phyloP scores from a whole-genome alignment of 257 asterid species.

The Nicotiana undulata region DNA sequence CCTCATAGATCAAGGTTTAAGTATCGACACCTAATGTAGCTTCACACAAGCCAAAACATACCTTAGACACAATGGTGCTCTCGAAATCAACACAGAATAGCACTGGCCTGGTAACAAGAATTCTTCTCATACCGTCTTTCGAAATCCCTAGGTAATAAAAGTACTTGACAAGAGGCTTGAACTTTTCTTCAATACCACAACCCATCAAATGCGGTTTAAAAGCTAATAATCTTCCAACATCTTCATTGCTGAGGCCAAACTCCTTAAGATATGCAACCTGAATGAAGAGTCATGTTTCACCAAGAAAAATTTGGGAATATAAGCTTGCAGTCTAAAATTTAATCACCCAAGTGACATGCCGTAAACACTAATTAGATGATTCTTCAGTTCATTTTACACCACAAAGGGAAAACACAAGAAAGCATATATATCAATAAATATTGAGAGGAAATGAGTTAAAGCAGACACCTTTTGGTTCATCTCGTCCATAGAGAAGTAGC shows the following conservation, averaged over 20 bases:
- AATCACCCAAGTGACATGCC: background rate
- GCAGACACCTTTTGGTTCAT: conserved; percentile 76
- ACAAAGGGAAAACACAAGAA: background rate
- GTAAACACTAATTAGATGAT: background rate
- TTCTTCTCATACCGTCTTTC: conserved; percentile 84
- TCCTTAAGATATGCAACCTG: conserved; percentile 80
- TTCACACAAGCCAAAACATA: conserved; percentile 16
- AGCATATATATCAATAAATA: background rate
- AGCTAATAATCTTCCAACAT: conserved; percentile 77
- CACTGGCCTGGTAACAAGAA: conserved; percentile 67
- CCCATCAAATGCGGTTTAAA: conserved; percentile 90
- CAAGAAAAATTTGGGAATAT: background rate
- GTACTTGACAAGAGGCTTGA: conserved; percentile 87
- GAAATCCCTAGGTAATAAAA: conserved; percentile 87
- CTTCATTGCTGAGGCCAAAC: conserved; percentile 69
- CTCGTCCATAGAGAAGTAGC: conserved; percentile 78
- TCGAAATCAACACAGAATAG: conserved; percentile 79
- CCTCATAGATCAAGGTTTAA: background rate
- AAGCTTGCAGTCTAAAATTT: background rate
- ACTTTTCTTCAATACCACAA: conserved; percentile 80
- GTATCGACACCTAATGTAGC: background rate
- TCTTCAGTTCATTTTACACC: background rate
- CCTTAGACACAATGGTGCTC: conserved; percentile 77
- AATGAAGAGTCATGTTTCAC: background rate
- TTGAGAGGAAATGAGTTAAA: background rate